Percentiles rank a stretch among this genome's conserved stretches.
phyloP scores from a whole-genome alignment of 2,329 filamentous ascomycete species.

The Pseudogymnoascus sp. region DNA sequence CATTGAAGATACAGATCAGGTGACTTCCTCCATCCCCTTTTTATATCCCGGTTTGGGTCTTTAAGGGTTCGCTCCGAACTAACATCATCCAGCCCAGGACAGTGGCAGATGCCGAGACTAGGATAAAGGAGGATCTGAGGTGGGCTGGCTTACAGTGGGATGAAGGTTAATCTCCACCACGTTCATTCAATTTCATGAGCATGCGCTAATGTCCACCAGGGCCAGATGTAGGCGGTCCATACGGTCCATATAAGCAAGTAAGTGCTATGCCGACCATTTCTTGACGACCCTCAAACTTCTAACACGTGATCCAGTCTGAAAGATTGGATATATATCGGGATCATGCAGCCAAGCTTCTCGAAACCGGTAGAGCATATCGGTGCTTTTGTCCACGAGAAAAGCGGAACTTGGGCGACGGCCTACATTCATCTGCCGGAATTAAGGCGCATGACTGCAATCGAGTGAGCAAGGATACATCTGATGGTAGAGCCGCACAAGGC shows the following conservation, averaged over 20 bases:
- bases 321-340: slow-evolving; percentile 64
- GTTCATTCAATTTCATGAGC: background rate
- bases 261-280: slow-evolving; percentile 10
- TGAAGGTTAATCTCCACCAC: slow-evolving; percentile 52
- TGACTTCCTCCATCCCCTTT: slow-evolving; percentile 30
- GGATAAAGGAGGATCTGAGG: slow-evolving; percentile 68
- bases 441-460: slow-evolving; percentile 47
- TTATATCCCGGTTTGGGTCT: slow-evolving; percentile 1
- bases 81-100: slow-evolving; percentile 59
- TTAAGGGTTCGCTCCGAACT: slow-evolving; percentile 28
- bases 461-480: slow-evolving; percentile 59
- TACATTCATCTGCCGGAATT: background rate
- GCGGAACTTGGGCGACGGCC: slow-evolving; percentile 22
- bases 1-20: slow-evolving; percentile 92
- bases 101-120: slow-evolving; percentile 68
- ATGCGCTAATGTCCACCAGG: slow-evolving; percentile 39
- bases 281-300: background rate
- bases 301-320: slow-evolving; percentile 54
- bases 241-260: slow-evolving; percentile 81
- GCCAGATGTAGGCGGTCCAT: slow-evolving; percentile 70
- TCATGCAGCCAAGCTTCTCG: slow-evolving; percentile 62
- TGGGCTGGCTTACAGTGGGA: slow-evolving; percentile 93
- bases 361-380: slow-evolving; percentile 71
- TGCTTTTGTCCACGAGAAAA: slow-evolving; percentile 76
- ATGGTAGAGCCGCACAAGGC: slow-evolving; percentile 58